Percentiles rank a stretch among this genome's conserved stretches.
Conservation (phyloP, 345 rosid species). For the Toxicodendron radicans region DNA sequence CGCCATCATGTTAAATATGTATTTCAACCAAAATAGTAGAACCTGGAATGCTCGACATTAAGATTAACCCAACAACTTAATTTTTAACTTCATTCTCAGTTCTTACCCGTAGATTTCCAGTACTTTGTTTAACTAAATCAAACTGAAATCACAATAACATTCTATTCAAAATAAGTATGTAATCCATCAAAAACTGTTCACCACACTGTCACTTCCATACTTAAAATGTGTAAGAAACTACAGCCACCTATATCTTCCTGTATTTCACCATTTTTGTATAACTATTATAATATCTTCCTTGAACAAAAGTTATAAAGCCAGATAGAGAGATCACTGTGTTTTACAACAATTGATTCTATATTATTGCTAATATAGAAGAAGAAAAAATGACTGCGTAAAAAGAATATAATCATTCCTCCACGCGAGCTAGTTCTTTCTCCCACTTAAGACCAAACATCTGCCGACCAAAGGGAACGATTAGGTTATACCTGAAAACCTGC, state of each 20-base stretch:
- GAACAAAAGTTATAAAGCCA: neutral
- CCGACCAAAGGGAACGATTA: conserved; percentile 85
- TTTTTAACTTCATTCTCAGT: too few relatives aligned
- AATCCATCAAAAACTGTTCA: too few relatives aligned
- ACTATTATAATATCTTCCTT: neutral
- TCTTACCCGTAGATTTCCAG: too few relatives aligned
- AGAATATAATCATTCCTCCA: conserved; percentile 39
- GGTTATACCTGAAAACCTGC: conserved; percentile 82
- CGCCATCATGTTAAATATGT: too few relatives aligned
- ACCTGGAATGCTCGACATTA: too few relatives aligned
- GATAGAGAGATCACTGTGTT: neutral
- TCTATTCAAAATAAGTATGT: too few relatives aligned
- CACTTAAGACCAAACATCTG: conserved; percentile 87
- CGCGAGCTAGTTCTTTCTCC: conserved; percentile 75
- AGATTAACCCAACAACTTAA: too few relatives aligned
- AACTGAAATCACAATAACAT: too few relatives aligned
- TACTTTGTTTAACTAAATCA: too few relatives aligned
- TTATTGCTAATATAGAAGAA: neutral
- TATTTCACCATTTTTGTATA: too few relatives aligned
- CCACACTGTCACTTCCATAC: too few relatives aligned
- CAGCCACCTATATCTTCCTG: neutral
- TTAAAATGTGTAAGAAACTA: neutral
- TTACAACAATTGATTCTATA: neutral
- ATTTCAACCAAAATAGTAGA: too few relatives aligned
- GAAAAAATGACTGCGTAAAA: neutral